phyloP scores from a whole-genome alignment of 345 rosid genomes.

The Euphorbia lathyris region DNA sequence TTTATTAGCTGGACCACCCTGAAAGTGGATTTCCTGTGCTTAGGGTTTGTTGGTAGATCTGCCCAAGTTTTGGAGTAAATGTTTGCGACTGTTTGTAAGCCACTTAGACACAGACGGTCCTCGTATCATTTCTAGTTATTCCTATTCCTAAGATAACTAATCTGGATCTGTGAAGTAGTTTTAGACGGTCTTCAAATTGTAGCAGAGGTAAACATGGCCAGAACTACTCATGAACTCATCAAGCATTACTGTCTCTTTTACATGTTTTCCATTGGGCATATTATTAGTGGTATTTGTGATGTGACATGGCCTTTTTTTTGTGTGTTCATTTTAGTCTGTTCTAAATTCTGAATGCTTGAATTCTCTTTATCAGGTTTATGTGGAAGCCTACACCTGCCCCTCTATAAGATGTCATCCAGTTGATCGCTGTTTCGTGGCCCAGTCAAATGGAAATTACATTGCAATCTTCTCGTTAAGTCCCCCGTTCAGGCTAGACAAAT shows the following conservation, averaged over 20 bases:
- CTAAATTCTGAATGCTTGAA: background rate
- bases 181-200: background rate
- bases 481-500: slow-evolving; percentile 85
- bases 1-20: background rate
- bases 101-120: background rate
- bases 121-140: background rate
- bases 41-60: background rate
- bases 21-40: background rate
- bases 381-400: slow-evolving; percentile 83
- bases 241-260: no score
- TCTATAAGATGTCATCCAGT: slow-evolving; percentile 63
- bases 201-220: background rate
- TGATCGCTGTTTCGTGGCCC: slow-evolving; percentile 66
- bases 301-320: background rate
- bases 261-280: background rate
- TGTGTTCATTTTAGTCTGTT: background rate
- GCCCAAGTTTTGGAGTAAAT: background rate
- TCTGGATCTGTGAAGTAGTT: background rate
- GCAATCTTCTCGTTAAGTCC: slow-evolving; percentile 73
- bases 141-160: background rate
- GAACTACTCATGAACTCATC: no score
- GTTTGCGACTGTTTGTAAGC: background rate
- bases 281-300: background rate
- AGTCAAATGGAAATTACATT: slow-evolving; percentile 84
- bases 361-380: slow-evolving; percentile 51